Conservation (phyloP, 352 stramenopile genomes). For the Phytophthora cactorum region DNA sequence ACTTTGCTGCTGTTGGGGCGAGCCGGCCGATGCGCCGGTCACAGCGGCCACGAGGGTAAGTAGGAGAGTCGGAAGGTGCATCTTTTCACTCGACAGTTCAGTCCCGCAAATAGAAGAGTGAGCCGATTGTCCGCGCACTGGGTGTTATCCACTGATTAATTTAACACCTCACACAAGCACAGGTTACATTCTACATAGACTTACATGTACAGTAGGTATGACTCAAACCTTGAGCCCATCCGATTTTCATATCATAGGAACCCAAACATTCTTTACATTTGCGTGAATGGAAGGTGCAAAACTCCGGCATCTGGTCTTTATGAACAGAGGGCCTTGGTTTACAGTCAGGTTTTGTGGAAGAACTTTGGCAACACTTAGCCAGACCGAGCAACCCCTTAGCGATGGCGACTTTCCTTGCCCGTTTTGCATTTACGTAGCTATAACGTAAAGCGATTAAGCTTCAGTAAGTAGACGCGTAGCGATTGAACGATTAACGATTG, state of each 20-base stretch:
- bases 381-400: too few species aligned
- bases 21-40: slow-evolving; percentile 20
- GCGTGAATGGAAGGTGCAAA: slow-evolving; percentile 21
- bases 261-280: slow-evolving; percentile 23
- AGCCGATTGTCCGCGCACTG: slow-evolving; percentile 4
- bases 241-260: slow-evolving; percentile 26
- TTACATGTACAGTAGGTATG: too few species aligned
- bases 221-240: slow-evolving; percentile 16
- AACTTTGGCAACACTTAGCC: not conserved
- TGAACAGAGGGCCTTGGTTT: slow-evolving; percentile 1
- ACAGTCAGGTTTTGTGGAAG: too few species aligned
- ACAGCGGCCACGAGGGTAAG: slow-evolving; percentile 28
- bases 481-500: too few species aligned
- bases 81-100: slow-evolving; percentile 9
- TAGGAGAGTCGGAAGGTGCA: slow-evolving; percentile 31
- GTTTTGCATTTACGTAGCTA: too few species aligned
- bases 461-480: too few species aligned
- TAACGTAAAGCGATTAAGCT: too few species aligned
- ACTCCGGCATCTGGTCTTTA: slow-evolving; percentile 17
- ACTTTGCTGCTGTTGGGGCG: slow-evolving; percentile 21
- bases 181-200: not conserved
- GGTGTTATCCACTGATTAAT: not conserved
- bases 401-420: too few species aligned
- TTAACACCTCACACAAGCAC: not conserved
- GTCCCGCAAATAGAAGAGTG: slow-evolving; percentile 22